Evolutionary conservation across 192 early-diverging fungal species (phyloP).

Genomic region (Backusella tuberculispora): DNA sequence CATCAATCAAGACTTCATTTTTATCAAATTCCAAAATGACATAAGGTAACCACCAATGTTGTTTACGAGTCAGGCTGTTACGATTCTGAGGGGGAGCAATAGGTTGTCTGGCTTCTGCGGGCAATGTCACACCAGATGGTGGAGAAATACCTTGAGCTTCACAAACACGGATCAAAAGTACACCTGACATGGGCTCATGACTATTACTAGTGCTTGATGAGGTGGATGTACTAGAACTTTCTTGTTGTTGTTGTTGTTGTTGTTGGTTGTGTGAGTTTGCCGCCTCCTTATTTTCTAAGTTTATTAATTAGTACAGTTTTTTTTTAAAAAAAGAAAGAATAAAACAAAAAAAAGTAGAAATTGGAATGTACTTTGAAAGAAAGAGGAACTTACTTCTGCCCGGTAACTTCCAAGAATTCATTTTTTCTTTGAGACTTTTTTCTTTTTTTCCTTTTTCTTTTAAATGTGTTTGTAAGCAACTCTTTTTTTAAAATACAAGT

Average conservation of each 20-base stretch:
- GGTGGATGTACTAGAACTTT: slow-evolving; percentile 22
- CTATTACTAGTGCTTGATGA: slow-evolving; percentile 16
- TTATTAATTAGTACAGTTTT: background rate
- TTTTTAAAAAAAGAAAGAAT: background rate
- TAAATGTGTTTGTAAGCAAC: background rate
- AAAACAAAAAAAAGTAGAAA: background rate
- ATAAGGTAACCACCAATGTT: slow-evolving; percentile 75
- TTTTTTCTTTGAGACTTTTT: background rate
- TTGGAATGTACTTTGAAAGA: too few species aligned
- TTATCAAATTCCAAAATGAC: slow-evolving; percentile 94
- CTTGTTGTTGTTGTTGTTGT: background rate
- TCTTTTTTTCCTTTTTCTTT: background rate
- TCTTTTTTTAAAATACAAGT: slow-evolving; percentile 1
- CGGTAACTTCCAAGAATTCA: slow-evolving; percentile 47
- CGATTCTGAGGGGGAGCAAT: slow-evolving; percentile 57
- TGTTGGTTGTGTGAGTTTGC: background rate
- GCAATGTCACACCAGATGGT: slow-evolving; percentile 63
- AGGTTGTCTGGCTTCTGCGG: slow-evolving; percentile 47
- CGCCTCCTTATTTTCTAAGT: slow-evolving; percentile 29
- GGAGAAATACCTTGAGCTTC: slow-evolving; percentile 79
- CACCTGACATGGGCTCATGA: slow-evolving; percentile 52
- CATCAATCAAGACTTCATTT: slow-evolving; percentile 88
- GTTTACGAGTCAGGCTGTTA: slow-evolving; percentile 57
- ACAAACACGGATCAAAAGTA: slow-evolving; percentile 82
- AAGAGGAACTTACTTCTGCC: slow-evolving; percentile 35